A percentile compares a stretch with the other conserved stretches of the same genome.
These are phyloP conservation scores for Tetradesmus obliquus DNA, from an alignment of 139 green algal genomes.

Conservation along the genomic window DNA sequence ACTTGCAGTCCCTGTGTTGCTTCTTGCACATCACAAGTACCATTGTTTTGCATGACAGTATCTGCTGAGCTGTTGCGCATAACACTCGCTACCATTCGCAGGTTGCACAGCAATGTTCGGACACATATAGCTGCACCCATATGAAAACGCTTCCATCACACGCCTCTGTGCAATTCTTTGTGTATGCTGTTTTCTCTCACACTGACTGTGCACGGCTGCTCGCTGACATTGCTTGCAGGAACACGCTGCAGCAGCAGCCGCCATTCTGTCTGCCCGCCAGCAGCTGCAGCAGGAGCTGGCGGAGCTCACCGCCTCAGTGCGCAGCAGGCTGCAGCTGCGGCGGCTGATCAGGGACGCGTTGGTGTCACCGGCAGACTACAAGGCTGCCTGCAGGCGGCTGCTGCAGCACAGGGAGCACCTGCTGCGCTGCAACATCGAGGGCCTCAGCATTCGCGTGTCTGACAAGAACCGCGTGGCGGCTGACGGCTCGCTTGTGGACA, in stretches of 20 bases:
- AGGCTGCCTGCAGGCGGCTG: slow-evolving; percentile 16
- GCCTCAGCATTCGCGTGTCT: slow-evolving; percentile 39
- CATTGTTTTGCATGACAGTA: background rate
- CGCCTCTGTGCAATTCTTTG: too few species aligned
- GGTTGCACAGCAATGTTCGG: too few species aligned
- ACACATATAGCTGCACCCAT: background rate
- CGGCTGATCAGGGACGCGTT: slow-evolving; percentile 25
- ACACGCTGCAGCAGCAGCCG: background rate
- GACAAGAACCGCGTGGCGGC: slow-evolving; percentile 23
- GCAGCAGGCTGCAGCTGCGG: slow-evolving; percentile 18
- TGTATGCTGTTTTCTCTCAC: too few species aligned
- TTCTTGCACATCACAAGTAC: too few species aligned
- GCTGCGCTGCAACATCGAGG: slow-evolving; percentile 29
- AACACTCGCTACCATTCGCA: too few species aligned
- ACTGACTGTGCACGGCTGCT: background rate
- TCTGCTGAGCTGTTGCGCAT: background rate
- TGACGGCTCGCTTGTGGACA: slow-evolving; percentile 35
- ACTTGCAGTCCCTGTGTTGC: too few species aligned
- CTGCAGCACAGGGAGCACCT: slow-evolving; percentile 19
- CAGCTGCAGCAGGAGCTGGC: slow-evolving; percentile 19
- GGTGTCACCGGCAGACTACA: background rate
- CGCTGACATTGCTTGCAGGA: slow-evolving; percentile 9
- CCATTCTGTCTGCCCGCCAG: background rate
- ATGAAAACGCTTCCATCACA: too few species aligned
- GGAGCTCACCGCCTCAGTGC: slow-evolving; percentile 7